Evolutionary conservation across 345 rosid genomes (phyloP), one percentile per base, ranked within the genome.

Genomic region (Populus tremula): DNA sequence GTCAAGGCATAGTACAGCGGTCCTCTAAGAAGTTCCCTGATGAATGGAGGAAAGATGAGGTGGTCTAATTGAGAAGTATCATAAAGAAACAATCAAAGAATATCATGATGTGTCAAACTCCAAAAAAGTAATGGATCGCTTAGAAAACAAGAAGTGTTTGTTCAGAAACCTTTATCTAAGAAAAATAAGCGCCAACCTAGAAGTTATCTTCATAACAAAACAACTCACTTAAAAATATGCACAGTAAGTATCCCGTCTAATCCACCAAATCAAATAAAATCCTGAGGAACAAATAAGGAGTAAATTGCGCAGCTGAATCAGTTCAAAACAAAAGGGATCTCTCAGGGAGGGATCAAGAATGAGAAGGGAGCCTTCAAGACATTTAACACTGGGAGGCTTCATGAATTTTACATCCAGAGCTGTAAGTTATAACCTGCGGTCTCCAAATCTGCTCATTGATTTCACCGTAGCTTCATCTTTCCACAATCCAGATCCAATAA

Each of bases 401-500:
- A 74, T 69, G 23, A 72, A 62, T 29, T 35, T 63, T 59, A 54
- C 50, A 67, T 67, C 45, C 14, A 11, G 29, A 59, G 64, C 23
- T 23, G 29, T 3, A 72, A 61, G 39, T 66, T 63, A 64, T 59
- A 78, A 93, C 99, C 99, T 92, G 88, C 77, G 85, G 77, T 96
- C 91, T 75, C 99, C 98, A 53, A 84, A 86, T 90, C 99, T 89
- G 87, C 98, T 91, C 97, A 93, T 96, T 71, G 99, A 92, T 91
- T 92, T 91, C 79, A 93, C 94, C 0, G 87, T 91, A 76, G 92
- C 96, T 86, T 92, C 93, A 80, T 93, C 93, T 75, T 93, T 91
- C 91, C 82, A 84, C 49, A 92, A 78, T 72, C 98, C 97, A 72
- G 80, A 82, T 33, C 99, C 99, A 72, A 96, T 78, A 56, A 96